Evolutionary conservation across 805 yeast species (phyloP), one percentile per base, ranked within the genome.

Genomic region (Cyberlindnera suaveolens): DNA sequence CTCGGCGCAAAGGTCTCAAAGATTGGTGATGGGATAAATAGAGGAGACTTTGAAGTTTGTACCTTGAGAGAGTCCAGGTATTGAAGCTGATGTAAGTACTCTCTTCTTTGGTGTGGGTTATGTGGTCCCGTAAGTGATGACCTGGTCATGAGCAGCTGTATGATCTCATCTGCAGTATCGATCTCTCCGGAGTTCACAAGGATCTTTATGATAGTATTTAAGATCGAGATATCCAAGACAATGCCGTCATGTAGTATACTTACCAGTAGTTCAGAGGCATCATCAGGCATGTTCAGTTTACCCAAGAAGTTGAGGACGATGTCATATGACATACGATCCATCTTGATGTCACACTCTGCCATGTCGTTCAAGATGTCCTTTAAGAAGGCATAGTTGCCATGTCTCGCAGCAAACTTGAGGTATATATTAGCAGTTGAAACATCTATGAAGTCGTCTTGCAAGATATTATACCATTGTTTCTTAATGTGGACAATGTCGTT

Each of bases 261-360:
- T 4, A 30, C 17, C 11, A 51, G 32, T 4, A 47, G 6, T 5
- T 26, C 27, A 1, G 15, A 14, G 4, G 41, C 31, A 5, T 41
- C 40, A 8, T 46, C 45, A 14, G 29, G 5, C 13, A 34, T 34
- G 3, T 30, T 43, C 10, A 31, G 31, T 3, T 17, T n/a, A 15
- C 56, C 54, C 29, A 49, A 39, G 38, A 46, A 44, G 9, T 47
- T 30, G 44, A 64, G 40, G 33, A 51, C 38, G 5, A 52, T 40
- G 33, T 52, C 49, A 37, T 54, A 52, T 1, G 71, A 64, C 36
- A 51, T 49, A 33, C 70, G 44, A 47, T 67, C 67, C 20, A 60
- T 54, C 13, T 38, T 30, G n/a, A 60, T 33, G 8, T 38, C 37
- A 38, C 48, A 30, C 10, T 23, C 36, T 3, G 40, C 39, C 48